phyloP scores from a whole-genome alignment of 1,139 yeast genomes.

The Saccharomyces pastorianus region DNA sequence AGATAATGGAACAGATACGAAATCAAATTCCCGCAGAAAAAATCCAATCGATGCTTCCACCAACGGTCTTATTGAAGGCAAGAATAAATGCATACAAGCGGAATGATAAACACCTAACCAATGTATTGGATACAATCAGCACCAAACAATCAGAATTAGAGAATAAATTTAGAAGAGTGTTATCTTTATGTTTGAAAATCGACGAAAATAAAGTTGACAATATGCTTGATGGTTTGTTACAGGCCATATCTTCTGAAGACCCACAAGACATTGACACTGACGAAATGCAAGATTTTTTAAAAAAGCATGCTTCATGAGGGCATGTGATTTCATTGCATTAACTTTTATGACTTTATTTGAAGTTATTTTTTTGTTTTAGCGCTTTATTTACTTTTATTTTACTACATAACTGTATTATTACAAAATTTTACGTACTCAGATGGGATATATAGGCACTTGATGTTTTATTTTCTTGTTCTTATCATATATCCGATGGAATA shows the following conservation, averaged over 20 bases:
- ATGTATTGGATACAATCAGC: conserved; percentile 42
- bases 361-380: background rate
- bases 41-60: conserved; percentile 40
- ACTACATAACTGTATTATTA: conserved; percentile 7
- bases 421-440: background rate
- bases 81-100: conserved; percentile 71
- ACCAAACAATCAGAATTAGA: conserved; percentile 59
- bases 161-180: conserved; percentile 78
- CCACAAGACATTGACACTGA: conserved; percentile 57
- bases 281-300: conserved; percentile 30
- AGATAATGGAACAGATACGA: conserved; percentile 16
- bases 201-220: conserved; percentile 72
- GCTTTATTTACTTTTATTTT: conserved; percentile 3
- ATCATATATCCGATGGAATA: background rate
- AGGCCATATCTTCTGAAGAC: conserved; percentile 77
- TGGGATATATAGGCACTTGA: background rate
- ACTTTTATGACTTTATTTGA: background rate
- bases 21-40: conserved; percentile 16
- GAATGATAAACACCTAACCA: conserved; percentile 47
- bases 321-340: background rate
- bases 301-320: conserved; percentile 16
- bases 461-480: background rate
- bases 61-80: conserved; percentile 58
- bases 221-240: conserved; percentile 73
- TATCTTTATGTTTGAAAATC: conserved; percentile 84